Evolutionary conservation across 2,329 filamentous ascomycete genomes (phyloP).

Genomic region (Fusarium heterosporum): DNA sequence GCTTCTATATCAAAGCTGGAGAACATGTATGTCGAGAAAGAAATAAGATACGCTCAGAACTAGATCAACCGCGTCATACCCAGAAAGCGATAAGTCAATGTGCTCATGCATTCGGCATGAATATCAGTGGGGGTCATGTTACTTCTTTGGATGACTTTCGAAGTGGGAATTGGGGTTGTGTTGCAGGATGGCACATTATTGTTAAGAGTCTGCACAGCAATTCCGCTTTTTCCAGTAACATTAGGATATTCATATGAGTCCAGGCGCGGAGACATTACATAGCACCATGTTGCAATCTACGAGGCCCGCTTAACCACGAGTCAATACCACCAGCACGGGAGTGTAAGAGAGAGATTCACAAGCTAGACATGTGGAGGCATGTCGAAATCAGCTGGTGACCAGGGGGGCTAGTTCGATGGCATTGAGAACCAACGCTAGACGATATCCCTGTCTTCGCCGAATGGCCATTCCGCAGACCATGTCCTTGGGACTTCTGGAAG

Average conservation of each 20-base stretch:
- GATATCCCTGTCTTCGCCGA: slow-evolving; percentile 36
- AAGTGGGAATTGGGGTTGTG: slow-evolving; percentile 17
- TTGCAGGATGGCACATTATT: slow-evolving; percentile 29
- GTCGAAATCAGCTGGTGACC: slow-evolving; percentile 44
- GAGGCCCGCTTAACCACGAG: slow-evolving; percentile 42
- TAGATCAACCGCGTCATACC: slow-evolving; percentile 24
- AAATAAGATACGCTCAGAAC: slow-evolving; percentile 14
- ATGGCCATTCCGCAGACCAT: slow-evolving; percentile 48
- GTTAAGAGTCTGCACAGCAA: slow-evolving; percentile 22
- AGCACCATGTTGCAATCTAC: not conserved
- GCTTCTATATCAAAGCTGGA: not conserved
- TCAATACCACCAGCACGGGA: slow-evolving; percentile 28
- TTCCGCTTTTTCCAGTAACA: slow-evolving; percentile 8
- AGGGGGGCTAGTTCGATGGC: slow-evolving; percentile 25
- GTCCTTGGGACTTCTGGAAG: slow-evolving; percentile 50
- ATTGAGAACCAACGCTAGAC: slow-evolving; percentile 37
- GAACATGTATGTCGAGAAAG: not conserved
- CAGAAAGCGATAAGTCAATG: slow-evolving; percentile 28
- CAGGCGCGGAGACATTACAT: slow-evolving; percentile 25
- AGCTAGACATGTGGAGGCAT: slow-evolving; percentile 32
- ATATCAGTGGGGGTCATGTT: slow-evolving; percentile 24
- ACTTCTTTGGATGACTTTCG: slow-evolving; percentile 35
- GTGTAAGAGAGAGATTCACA: slow-evolving; percentile 23
- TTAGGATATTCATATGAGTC: not conserved
- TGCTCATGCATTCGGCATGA: slow-evolving; percentile 44